These are phyloP conservation scores for Phytophthora lateralis DNA, from an alignment of 352 stramenopile species.

Conservation along the genomic window DNA sequence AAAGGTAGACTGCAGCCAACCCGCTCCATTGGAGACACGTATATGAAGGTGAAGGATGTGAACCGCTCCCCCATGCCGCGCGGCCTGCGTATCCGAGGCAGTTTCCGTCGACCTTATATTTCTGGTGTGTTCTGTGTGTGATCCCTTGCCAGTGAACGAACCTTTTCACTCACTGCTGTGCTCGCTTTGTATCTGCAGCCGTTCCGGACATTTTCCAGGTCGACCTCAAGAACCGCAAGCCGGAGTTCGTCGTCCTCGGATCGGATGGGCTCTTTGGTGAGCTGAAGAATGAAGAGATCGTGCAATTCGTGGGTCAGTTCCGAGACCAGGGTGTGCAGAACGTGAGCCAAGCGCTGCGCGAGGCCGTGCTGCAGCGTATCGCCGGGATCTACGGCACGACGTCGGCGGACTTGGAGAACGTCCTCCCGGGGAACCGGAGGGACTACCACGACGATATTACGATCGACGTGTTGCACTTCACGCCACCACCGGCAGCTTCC, in stretches of 20 bases:
- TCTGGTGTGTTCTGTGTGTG: constrained; percentile 28
- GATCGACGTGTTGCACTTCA: constrained; percentile 73
- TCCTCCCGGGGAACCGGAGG: constrained; percentile 58
- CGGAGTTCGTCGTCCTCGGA: constrained; percentile 67
- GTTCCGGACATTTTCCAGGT: constrained; percentile 74
- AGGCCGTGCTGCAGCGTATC: constrained; percentile 55
- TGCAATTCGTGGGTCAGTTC: constrained; percentile 49
- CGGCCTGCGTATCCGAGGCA: constrained; percentile 58
- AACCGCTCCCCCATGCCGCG: constrained; percentile 67
- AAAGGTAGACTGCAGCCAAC: constrained; percentile 74
- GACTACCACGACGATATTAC: constrained; percentile 81
- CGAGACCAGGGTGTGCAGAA: constrained; percentile 59
- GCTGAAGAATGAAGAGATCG: constrained; percentile 69
- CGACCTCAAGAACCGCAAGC: constrained; percentile 49
- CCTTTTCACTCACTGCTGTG: constrained; percentile 5
- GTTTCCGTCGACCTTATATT: constrained; percentile 67
- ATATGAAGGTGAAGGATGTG: constrained; percentile 81
- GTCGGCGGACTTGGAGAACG: constrained; percentile 50
- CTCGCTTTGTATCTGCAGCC: constrained; percentile 24
- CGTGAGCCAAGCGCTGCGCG: constrained; percentile 54
- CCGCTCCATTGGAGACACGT: constrained; percentile 68
- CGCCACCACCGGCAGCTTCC: constrained; percentile 27
- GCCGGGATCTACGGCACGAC: constrained; percentile 61
- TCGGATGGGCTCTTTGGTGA: constrained; percentile 71
- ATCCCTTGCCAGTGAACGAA: no score